Conservation (phyloP, 495 filamentous ascomycete species). For the Penicillium alfredii region DNA sequence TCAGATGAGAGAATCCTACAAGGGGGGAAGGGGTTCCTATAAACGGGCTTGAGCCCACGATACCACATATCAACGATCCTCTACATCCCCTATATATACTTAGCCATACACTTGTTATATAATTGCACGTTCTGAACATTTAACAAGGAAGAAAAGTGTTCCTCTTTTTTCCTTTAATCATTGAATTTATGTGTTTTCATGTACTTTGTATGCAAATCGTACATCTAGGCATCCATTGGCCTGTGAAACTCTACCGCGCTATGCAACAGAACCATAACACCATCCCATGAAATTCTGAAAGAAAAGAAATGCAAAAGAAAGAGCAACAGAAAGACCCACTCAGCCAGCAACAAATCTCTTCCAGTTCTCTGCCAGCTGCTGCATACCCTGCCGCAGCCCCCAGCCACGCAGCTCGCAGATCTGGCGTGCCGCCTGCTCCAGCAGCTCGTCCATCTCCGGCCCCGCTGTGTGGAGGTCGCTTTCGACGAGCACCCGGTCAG, state of each 20-base stretch:
- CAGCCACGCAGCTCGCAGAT: constrained; percentile 77
- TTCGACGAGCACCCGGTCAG: constrained; percentile 75
- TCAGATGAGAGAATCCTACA: neutral
- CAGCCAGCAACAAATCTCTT: constrained; percentile 68
- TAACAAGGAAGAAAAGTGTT: no score
- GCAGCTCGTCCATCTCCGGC: constrained; percentile 65
- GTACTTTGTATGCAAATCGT: no score
- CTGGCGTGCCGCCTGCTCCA: constrained; percentile 67
- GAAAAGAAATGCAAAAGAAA: neutral
- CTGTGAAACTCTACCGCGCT: no score
- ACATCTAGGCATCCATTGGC: no score
- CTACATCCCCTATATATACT: no score
- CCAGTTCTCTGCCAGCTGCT: constrained; percentile 71
- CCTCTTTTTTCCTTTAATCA: no score
- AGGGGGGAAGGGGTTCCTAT: no score
- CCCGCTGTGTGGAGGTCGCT: constrained; percentile 89
- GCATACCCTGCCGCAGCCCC: constrained; percentile 65
- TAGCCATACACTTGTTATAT: constrained; percentile 15
- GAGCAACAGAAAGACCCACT: constrained; percentile 1
- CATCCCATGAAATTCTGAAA: no score
- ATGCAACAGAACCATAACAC: no score
- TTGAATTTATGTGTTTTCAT: no score
- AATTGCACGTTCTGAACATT: constrained; percentile 7
- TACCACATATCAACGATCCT: no score
- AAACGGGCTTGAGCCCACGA: no score